These are phyloP conservation scores for Saccharomycopsis fodiens DNA, from an alignment of 805 yeast species.

Conservation along the genomic window DNA sequence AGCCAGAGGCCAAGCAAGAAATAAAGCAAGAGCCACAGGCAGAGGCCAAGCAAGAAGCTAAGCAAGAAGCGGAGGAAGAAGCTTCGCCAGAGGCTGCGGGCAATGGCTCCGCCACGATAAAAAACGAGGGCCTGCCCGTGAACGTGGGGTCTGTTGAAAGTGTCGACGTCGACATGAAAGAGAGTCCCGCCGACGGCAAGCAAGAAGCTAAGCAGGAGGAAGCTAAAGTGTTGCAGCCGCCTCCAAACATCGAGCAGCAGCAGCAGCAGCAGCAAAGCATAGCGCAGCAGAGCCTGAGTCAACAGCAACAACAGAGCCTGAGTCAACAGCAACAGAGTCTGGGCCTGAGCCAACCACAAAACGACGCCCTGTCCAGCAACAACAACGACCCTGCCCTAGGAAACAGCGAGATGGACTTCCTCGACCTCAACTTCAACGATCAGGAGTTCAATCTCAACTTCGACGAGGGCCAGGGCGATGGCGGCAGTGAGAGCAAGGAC, in stretches of 20 bases:
- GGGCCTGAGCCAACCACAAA: not conserved
- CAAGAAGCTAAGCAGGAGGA: not conserved
- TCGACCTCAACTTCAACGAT: slow-evolving; percentile 5
- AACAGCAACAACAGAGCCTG: not conserved
- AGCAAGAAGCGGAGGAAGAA: slow-evolving; percentile 1
- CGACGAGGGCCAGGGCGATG: not conserved
- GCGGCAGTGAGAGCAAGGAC: not conserved
- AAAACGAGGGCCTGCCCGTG: slow-evolving; percentile 2
- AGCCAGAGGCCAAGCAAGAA: not conserved
- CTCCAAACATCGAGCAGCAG: slow-evolving; percentile 15
- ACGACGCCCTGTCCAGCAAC: slow-evolving; percentile 1
- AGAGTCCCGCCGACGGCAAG: not conserved
- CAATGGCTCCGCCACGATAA: not conserved
- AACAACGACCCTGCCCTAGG: not conserved
- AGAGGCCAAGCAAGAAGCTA: no score
- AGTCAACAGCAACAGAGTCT: not conserved
- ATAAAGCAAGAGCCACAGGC: not conserved
- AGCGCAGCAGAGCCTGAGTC: not conserved
- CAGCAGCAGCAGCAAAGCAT: slow-evolving; percentile 3
- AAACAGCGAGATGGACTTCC: slow-evolving; percentile 1
- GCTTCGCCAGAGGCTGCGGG: no score
- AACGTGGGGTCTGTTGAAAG: not conserved
- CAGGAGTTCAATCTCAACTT: not conserved
- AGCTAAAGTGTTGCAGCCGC: slow-evolving; percentile 1
- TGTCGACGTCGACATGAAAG: not conserved